Conservation (phyloP, 441 rosid genomes). For the Francoa sonchifolia region DNA sequence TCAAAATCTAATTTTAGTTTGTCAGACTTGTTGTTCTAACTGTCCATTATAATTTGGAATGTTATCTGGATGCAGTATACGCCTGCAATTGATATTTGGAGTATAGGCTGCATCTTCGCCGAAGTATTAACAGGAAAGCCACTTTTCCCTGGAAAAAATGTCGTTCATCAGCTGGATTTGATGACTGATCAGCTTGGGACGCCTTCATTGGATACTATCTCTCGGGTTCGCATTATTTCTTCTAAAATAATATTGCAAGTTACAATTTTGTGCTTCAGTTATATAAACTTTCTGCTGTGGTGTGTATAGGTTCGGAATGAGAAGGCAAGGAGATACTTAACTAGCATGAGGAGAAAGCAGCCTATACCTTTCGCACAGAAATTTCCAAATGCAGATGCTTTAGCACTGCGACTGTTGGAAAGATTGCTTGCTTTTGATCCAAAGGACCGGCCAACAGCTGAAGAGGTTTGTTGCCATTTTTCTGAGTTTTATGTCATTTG, state of each 20-base stretch:
- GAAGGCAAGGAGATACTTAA: slow-evolving; percentile 83
- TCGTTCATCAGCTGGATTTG: slow-evolving; percentile 80
- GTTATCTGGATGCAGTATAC: slow-evolving; percentile 54
- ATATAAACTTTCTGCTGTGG: not conserved
- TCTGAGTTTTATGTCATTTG: not conserved
- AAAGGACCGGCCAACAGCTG: slow-evolving; percentile 83
- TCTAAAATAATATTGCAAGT: not conserved
- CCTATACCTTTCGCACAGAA: slow-evolving; percentile 59
- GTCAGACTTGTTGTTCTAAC: not conserved
- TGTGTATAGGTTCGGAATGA: slow-evolving; percentile 72
- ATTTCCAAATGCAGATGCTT: slow-evolving; percentile 76
- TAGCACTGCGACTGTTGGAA: slow-evolving; percentile 56
- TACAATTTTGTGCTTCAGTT: not conserved
- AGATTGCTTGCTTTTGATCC: slow-evolving; percentile 91
- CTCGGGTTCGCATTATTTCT: slow-evolving; percentile 37
- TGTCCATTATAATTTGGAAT: slow-evolving; percentile 16
- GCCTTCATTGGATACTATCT: slow-evolving; percentile 80
- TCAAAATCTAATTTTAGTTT: too few relatives aligned
- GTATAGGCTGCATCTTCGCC: slow-evolving; percentile 95
- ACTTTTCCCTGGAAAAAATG: slow-evolving; percentile 86
- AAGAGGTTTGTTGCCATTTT: slow-evolving; percentile 41
- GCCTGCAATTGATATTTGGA: slow-evolving; percentile 94
- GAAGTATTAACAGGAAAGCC: slow-evolving; percentile 82
- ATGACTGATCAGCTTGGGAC: slow-evolving; percentile 92
- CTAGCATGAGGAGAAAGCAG: slow-evolving; percentile 87